Conservation (phyloP, 2,329 filamentous ascomycete genomes). For the Venturia nashicola region DNA sequence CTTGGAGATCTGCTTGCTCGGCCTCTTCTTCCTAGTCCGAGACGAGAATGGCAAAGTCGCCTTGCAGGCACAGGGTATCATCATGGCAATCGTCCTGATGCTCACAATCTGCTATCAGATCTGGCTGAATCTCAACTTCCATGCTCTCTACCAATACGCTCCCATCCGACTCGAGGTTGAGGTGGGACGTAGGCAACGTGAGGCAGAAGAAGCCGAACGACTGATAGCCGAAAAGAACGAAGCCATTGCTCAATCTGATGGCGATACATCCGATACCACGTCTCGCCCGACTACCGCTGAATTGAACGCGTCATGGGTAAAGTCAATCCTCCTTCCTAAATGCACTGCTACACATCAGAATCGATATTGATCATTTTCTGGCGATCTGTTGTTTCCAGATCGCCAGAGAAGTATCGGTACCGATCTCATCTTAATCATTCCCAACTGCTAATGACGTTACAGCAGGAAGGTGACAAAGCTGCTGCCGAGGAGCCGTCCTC, state of each 20-base stretch:
- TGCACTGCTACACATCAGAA: background rate
- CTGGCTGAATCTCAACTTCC: conserved; percentile 70
- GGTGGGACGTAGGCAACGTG: conserved; percentile 70
- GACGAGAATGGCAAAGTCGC: conserved; percentile 39
- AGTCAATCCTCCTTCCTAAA: background rate
- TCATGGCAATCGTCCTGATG: conserved; percentile 65
- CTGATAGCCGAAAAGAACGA: background rate
- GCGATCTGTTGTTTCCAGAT: background rate
- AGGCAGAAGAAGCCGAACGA: conserved; percentile 58
- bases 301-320: background rate
- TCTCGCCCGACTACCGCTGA: background rate
- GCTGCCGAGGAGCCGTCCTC: background rate
- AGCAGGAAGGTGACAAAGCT: background rate
- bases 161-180: conserved; percentile 45
- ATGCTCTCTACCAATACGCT: conserved; percentile 73
- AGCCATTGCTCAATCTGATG: background rate
- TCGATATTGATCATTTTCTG: background rate
- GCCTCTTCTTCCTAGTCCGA: conserved; percentile 70
- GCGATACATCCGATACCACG: background rate
- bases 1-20: conserved; percentile 82
- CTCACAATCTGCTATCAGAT: conserved; percentile 69
- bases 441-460: background rate
- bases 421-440: background rate
- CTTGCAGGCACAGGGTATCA: conserved; percentile 65
- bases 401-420: background rate